These are phyloP conservation scores for Aspergillus panamensis DNA, from an alignment of 495 filamentous ascomycete species.

Conservation along the genomic window DNA sequence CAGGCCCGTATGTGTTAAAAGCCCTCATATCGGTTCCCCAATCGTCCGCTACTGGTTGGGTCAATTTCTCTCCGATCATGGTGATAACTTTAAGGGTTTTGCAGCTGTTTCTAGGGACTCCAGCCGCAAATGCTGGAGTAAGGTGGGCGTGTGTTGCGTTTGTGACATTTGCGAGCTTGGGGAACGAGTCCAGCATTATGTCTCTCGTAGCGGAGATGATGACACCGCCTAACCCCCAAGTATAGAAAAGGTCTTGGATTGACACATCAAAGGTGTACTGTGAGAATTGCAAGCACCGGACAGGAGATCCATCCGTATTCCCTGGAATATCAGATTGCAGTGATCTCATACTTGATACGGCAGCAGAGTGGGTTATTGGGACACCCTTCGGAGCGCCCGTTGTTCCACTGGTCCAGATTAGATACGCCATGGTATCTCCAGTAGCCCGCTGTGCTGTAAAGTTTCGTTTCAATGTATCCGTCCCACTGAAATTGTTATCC, in stretches of 20 bases:
- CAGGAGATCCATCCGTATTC: conserved; percentile 21
- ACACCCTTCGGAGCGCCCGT: conserved; percentile 76
- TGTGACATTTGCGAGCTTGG: conserved; percentile 30
- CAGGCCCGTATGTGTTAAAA: conserved; percentile 40
- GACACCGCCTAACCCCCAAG: conserved; percentile 36
- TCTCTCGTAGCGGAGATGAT: conserved; percentile 33
- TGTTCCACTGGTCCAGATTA: conserved; percentile 83
- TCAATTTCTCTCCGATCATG: conserved; percentile 93
- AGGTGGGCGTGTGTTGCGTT: conserved; percentile 40
- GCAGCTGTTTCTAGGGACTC: conserved; percentile 28
- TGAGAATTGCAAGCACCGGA: conserved; percentile 39
- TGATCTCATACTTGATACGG: conserved; percentile 32
- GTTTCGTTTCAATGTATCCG: not conserved
- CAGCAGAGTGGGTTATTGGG: conserved; percentile 36
- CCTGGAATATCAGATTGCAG: conserved; percentile 30
- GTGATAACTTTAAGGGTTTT: conserved; percentile 68
- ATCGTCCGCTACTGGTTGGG: conserved; percentile 44
- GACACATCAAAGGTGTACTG: conserved; percentile 40
- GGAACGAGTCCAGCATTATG: conserved; percentile 35
- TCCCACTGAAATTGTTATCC: not conserved
- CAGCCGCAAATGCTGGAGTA: conserved; percentile 37
- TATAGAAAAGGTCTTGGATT: conserved; percentile 41
- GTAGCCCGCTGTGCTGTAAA: conserved; percentile 14
- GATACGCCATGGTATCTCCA: conserved; percentile 52
- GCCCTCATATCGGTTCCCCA: conserved; percentile 34